Base-by-base conservation (phyloP, 2,329 filamentous ascomycete genomes). In the Biscogniauxia marginata region DNA sequence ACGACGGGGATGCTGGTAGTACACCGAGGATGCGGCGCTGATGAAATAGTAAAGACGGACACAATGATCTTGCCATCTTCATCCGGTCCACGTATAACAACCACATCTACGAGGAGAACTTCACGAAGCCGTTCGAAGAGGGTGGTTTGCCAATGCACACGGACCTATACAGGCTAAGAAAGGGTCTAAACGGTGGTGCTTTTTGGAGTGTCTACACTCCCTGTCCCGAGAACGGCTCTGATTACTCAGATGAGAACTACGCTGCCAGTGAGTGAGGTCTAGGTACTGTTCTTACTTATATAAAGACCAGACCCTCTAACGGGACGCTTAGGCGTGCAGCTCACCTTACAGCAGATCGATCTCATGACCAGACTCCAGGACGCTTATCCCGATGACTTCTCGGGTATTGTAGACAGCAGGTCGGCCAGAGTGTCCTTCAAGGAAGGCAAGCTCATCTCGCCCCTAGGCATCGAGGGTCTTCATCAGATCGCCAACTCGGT, bases 401-500 rank as follows among this genome's bases (percentile, higher is more conserved):
- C 90, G 1, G 81, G 82, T 0, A 76, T 82, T 0, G 72, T 82
- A 0, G 82, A 86, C 65, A 84, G 84, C 63, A 78, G 77, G 49
- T 81, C 82, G 24, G 90, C 89, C 3, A 69, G 86, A 39, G 70
- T 78, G 1, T 84, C 85, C 22, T 90, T 90, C 71, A 75, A 75
- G 50, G 63, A 78, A 22, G 81, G 82, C 61, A 84, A 84, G 64
- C 78, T 96, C 50, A 89, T 95, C 66, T 93, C 89, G 1, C 89
- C 90, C 0, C 75, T 93, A 3, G 90, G 88, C 2, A 85, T 96
- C 52, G 92, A 96, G 75, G 93, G 93, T 3, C 82, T 97, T 7
- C 93, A 98, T 70, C 93, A 96, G 67, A 96, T 98, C 64, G 93
- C 91, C 56, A 96, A 97, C 74, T 90, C 86, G 1, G 78, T 87